A percentile compares a stretch with the other conserved stretches of the same genome.
These are phyloP conservation scores for Leccinellum luteum DNA, from an alignment of 768 basidiomycete genomes.

Conservation along the genomic window DNA sequence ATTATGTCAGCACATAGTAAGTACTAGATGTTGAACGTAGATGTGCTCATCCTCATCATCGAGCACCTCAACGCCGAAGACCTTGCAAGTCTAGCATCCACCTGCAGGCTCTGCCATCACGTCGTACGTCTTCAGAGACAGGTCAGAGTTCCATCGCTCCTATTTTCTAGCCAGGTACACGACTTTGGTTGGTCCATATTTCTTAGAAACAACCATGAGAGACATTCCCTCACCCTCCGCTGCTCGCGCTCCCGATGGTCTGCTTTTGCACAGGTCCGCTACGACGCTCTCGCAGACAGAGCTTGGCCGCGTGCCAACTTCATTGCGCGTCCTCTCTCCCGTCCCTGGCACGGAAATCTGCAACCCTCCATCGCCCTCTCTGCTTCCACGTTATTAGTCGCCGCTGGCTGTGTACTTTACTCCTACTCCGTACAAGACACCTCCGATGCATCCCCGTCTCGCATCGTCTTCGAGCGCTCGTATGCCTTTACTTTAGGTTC, in stretches of 20 bases:
- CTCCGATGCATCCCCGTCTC: conserved; percentile 36
- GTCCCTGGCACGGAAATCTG: conserved; percentile 53
- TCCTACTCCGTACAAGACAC: conserved; percentile 49
- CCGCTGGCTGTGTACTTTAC: conserved; percentile 55
- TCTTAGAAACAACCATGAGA: conserved; percentile 43
- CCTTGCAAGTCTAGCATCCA: conserved; percentile 33
- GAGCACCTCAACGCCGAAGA: conserved; percentile 43
- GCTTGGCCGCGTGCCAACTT: conserved; percentile 53
- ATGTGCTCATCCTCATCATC: conserved; percentile 55
- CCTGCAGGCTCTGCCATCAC: conserved; percentile 28
- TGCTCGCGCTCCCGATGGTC: conserved; percentile 45
- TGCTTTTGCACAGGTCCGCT: conserved; percentile 42
- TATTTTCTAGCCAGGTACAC: conserved; percentile 43
- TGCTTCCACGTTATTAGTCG: conserved; percentile 54
- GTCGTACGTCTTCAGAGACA: conserved; percentile 38
- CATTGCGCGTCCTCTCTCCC: conserved; percentile 62
- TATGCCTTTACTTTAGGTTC: conserved; percentile 38
- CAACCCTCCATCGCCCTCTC: conserved; percentile 59
- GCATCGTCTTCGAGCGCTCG: conserved; percentile 46
- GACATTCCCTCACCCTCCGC: conserved; percentile 52
- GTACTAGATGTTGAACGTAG: conserved; percentile 49
- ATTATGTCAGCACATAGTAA: conserved; percentile 25
- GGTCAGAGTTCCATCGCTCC: neutral
- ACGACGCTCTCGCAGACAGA: conserved; percentile 50
- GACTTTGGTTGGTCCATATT: conserved; percentile 60